These are phyloP conservation scores for Psilocybe azurescens DNA, from an alignment of 768 basidiomycete genomes.

Conservation along the genomic window DNA sequence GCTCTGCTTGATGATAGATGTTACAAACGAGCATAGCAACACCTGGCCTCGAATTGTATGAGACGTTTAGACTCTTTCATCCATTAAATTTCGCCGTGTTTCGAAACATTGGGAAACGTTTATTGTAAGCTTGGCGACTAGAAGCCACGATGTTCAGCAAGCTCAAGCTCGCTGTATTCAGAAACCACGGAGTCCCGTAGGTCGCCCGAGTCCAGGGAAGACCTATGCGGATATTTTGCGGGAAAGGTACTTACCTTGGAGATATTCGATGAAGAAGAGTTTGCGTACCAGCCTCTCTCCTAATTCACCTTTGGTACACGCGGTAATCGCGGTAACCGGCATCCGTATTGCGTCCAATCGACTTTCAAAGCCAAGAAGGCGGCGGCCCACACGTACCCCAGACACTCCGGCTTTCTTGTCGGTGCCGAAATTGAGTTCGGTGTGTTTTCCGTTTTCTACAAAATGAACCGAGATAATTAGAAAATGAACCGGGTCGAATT, in stretches of 20 bases:
- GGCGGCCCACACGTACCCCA: slow-evolving; percentile 3
- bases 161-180: neutral
- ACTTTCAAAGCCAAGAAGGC: neutral
- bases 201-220: neutral
- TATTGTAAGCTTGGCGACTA: neutral
- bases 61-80: too few species aligned
- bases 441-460: neutral
- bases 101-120: neutral
- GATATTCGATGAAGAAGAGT: slow-evolving; percentile 4
- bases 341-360: neutral
- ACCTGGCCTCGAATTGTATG: too few species aligned
- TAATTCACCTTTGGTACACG: slow-evolving; percentile 5
- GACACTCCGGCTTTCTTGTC: slow-evolving; percentile 9
- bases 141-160: neutral
- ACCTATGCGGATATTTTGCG: slow-evolving; percentile 4
- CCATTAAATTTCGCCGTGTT: too few species aligned
- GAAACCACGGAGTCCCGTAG: neutral
- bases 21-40: too few species aligned
- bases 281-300: slow-evolving; percentile 4
- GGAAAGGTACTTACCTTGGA: neutral
- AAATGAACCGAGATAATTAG: neutral
- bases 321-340: slow-evolving; percentile 9
- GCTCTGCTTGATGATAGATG: too few species aligned
- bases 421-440: slow-evolving; percentile 5
- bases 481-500: too few species aligned